A percentile compares a stretch with the other conserved stretches of the same genome.
phyloP scores from a whole-genome alignment of 257 asterid species.

The Salvia rosmarinus region DNA sequence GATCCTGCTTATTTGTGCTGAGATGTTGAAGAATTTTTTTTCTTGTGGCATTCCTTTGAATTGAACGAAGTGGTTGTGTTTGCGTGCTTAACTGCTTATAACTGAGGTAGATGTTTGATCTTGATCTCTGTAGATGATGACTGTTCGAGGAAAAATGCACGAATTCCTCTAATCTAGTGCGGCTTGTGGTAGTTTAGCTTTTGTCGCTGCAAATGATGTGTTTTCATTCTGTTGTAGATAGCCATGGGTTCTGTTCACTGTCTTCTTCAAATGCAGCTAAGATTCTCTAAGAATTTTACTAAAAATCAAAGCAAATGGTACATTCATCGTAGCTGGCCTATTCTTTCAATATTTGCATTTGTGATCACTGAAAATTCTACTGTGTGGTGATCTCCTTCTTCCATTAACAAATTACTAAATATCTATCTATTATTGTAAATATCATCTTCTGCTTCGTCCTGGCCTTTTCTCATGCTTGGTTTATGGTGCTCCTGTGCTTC shows the following conservation, averaged over 20 bases:
- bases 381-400: not conserved
- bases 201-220: not conserved
- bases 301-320: not conserved
- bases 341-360: not conserved
- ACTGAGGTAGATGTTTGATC: not conserved
- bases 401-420: not conserved
- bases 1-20: constrained; percentile 9
- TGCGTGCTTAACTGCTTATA: not conserved
- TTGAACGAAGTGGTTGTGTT: constrained; percentile 1
- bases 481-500: constrained; percentile 5
- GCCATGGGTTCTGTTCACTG: not conserved
- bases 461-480: not conserved
- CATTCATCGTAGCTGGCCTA: not conserved
- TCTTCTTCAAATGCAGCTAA: constrained; percentile 5
- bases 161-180: constrained; percentile 1
- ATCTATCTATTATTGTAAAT: not conserved
- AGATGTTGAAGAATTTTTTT: not conserved
- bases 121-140: not conserved
- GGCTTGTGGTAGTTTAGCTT: constrained; percentile 2
- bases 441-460: not conserved
- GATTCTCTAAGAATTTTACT: not conserved
- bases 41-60: not conserved
- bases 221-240: not conserved
- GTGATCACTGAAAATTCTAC: not conserved
- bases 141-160: constrained; percentile 10